A percentile compares a stretch with the other conserved stretches of the same genome.
These are phyloP conservation scores for Peziza echinospora DNA, from an alignment of 495 filamentous ascomycete species.

Conservation along the genomic window DNA sequence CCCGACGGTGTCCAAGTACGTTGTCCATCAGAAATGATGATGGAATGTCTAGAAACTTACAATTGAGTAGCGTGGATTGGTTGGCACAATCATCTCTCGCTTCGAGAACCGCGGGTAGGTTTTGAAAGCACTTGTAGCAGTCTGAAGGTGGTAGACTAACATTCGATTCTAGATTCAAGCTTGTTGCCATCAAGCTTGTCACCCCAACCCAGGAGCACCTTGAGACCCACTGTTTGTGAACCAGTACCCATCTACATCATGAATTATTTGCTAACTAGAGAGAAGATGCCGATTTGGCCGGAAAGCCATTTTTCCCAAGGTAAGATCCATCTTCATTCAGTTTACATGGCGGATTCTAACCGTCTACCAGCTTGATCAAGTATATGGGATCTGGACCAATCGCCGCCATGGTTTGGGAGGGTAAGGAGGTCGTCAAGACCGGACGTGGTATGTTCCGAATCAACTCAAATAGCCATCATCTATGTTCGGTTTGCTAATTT, in stretches of 20 bases:
- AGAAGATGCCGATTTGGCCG: slow-evolving; percentile 58
- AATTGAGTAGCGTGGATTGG: slow-evolving; percentile 57
- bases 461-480: not conserved
- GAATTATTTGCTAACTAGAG: slow-evolving; percentile 17
- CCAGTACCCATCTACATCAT: not conserved
- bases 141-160: too few species aligned
- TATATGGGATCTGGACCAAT: slow-evolving; percentile 93
- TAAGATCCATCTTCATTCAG: too few species aligned
- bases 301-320: slow-evolving; percentile 93
- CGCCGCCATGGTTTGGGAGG: slow-evolving; percentile 98
- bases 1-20: slow-evolving; percentile 95
- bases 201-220: slow-evolving; percentile 77
- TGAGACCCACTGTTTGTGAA: slow-evolving; percentile 63
- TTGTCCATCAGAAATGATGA: slow-evolving; percentile 3
- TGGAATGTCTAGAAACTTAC: slow-evolving; percentile 13
- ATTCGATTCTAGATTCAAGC: slow-evolving; percentile 83
- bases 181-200: slow-evolving; percentile 85
- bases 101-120: slow-evolving; percentile 83
- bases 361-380: slow-evolving; percentile 6
- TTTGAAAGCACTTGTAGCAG: too few species aligned
- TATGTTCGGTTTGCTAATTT: slow-evolving; percentile 6
- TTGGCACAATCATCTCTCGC: slow-evolving; percentile 88
- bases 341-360: slow-evolving; percentile 1
- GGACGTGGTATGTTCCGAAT: slow-evolving; percentile 46
- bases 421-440: slow-evolving; percentile 91